A percentile compares a stretch with the other conserved stretches of the same genome.
These are phyloP conservation scores for Fonsecaea pedrosoi DNA, from an alignment of 2,329 filamentous ascomycete genomes.

Conservation along the genomic window DNA sequence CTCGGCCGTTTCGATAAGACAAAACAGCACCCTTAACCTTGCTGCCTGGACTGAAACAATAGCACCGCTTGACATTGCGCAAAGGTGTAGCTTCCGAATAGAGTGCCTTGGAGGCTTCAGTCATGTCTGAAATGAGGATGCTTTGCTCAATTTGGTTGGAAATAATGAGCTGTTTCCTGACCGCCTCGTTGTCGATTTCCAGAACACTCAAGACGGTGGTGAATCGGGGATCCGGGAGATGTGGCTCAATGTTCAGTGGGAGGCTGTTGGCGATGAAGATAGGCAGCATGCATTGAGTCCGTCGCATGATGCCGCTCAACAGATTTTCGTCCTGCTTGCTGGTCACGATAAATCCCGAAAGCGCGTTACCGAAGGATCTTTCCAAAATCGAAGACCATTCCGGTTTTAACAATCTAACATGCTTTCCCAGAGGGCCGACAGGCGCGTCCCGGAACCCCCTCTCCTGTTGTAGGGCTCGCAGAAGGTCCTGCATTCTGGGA, in stretches of 20 bases:
- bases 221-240: conserved; percentile 75
- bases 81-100: conserved; percentile 56
- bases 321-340: conserved; percentile 76
- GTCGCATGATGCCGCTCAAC: conserved; percentile 69
- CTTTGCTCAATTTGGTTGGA: conserved; percentile 82
- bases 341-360: conserved; percentile 82
- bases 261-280: conserved; percentile 69
- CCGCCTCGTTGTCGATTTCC: conserved; percentile 77
- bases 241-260: conserved; percentile 63
- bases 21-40: conserved; percentile 67
- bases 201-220: conserved; percentile 82
- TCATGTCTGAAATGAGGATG: conserved; percentile 73
- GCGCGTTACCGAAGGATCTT: conserved; percentile 69
- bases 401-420: conserved; percentile 77
- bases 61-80: conserved; percentile 74
- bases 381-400: conserved; percentile 87
- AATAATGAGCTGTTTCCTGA: conserved; percentile 84
- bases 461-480: conserved; percentile 74
- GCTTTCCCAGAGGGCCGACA: conserved; percentile 80
- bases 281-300: conserved; percentile 59
- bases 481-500: conserved; percentile 61
- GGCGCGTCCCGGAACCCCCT: conserved; percentile 72
- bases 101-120: conserved; percentile 73
- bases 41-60: conserved; percentile 68
- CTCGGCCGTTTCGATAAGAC: conserved; percentile 56